phyloP scores from a whole-genome alignment of 2,329 filamentous ascomycete species.

The Dothideomycetes sp. region DNA sequence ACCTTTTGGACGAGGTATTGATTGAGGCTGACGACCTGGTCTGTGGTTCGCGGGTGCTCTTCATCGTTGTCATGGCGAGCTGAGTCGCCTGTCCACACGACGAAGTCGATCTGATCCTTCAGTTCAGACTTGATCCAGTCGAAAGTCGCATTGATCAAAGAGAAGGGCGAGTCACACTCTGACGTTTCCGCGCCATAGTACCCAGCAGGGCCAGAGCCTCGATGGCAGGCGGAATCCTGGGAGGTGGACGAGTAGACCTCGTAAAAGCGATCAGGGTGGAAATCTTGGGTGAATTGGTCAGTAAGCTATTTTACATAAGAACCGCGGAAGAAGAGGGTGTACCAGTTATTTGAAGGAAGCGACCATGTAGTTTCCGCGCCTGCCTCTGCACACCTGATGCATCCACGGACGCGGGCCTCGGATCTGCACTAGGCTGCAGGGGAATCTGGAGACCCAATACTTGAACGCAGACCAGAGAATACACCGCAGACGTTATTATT shows the following conservation, averaged over 20 bases:
- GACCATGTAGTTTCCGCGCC: conserved; percentile 38
- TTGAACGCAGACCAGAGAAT: not conserved
- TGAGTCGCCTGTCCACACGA: conserved; percentile 29
- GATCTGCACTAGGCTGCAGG: conserved; percentile 5
- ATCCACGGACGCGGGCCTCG: conserved; percentile 1
- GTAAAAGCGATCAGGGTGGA: conserved; percentile 87
- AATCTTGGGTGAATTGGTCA: conserved; percentile 45
- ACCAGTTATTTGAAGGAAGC: conserved; percentile 86
- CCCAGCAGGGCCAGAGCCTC: conserved; percentile 64
- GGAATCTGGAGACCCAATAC: conserved; percentile 4
- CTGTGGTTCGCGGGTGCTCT: conserved; percentile 59
- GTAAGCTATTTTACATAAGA: conserved; percentile 11
- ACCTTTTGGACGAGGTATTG: conserved; percentile 66
- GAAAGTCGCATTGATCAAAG: conserved; percentile 79
- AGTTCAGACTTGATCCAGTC: conserved; percentile 58
- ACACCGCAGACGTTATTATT: not conserved
- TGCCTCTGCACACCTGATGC: not conserved
- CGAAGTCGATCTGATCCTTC: conserved; percentile 26
- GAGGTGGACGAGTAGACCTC: conserved; percentile 63
- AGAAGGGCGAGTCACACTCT: conserved; percentile 74
- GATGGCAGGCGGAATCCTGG: conserved; percentile 64
- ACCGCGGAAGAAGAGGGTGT: conserved; percentile 19
- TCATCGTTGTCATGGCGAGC: conserved; percentile 30
- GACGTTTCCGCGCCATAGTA: conserved; percentile 75
- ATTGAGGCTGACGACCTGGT: conserved; percentile 72